Evolutionary conservation across 78 protist genomes (phyloP).

Genomic region (Protostelium mycophagum): DNA sequence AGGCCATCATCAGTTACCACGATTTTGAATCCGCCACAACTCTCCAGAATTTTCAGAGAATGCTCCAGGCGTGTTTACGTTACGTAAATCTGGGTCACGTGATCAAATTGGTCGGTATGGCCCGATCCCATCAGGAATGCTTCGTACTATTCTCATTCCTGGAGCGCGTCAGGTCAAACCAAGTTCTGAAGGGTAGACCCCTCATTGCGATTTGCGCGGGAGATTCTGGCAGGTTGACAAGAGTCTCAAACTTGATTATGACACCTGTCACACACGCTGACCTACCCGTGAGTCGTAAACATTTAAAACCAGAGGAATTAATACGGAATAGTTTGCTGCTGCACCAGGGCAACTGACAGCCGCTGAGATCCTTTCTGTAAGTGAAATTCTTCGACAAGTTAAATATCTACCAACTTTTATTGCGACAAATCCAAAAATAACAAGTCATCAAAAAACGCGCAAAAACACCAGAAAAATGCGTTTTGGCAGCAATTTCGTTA

Average conservation of each 20-base stretch:
- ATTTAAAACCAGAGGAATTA: neutral
- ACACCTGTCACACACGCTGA: conserved; percentile 69
- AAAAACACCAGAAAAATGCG: no score
- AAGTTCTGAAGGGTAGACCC: conserved; percentile 8
- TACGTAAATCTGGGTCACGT: conserved; percentile 10
- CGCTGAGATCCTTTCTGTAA: neutral
- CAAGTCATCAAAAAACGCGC: no score
- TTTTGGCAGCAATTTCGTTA: no score
- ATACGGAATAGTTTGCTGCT: conserved; percentile 6
- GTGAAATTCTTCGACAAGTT: neutral
- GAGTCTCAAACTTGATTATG: conserved; percentile 38
- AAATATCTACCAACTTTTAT: no score
- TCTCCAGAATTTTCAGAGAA: neutral
- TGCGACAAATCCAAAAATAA: no score
- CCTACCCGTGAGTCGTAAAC: conserved; percentile 25
- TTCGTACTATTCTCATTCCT: neutral
- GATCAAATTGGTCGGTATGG: conserved; percentile 36
- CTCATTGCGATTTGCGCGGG: conserved; percentile 66
- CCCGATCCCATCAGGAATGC: conserved; percentile 6
- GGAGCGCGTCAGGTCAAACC: neutral
- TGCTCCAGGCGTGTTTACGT: neutral
- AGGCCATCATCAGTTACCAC: neutral
- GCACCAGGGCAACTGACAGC: conserved; percentile 76
- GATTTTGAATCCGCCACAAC: neutral
- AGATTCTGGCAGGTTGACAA: conserved; percentile 34